Base-by-base conservation (phyloP, 1,284 basidiomycete genomes). In the Leccinum pallidistipes region DNA sequence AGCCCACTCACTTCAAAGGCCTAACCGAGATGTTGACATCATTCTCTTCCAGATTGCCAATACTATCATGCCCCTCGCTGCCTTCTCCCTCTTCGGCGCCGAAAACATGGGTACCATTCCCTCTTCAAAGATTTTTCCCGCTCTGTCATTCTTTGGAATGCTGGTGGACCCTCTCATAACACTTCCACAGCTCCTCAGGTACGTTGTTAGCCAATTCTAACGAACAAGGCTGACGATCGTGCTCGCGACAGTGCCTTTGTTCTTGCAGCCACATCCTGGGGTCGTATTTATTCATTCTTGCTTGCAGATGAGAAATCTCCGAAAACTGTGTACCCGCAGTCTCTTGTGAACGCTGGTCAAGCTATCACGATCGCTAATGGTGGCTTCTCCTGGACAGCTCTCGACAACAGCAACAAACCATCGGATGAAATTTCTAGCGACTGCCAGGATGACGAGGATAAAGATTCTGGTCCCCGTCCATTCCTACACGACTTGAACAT, bases 401-500 rank as follows among this genome's bases (percentile, higher is more conserved):
- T 63, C 12, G 65, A 65, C 11, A 57, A 29, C 27, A 5, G 56
- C 7, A 52, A 50, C 5, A 52, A 34, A 2, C 11, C 61, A 32
- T 7, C 57, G n/a, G 56, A 31, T 3, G 67, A 68, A n/a, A 58
- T 40, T 3, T 55, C 57, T 14, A 62, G 53, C 21, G 57, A 62
- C n/a, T 61, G 60, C 16, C 57, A 64, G 18, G 43, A 60, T 14
- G 69, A 64, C 3, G 29, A 57, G 21, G 62, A 64, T 24, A 60
- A 64, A 34, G 43, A 53, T 51, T 57, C 60, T 5, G 47, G 60
- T 10, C 64, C 70, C 40, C 54, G 53, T 18, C 67, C 66, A 31
- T 73, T 72, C 61, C 64, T 84, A 14, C 68, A 74, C 12, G 71
- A 81, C 57, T 71, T 83, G 67, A 75, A 80, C 61, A 62, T 83